Percentiles rank a stretch among this genome's conserved stretches.
Evolutionary conservation across 2,329 filamentous ascomycete genomes (phyloP).

Genomic region (Penicillium sp.): DNA sequence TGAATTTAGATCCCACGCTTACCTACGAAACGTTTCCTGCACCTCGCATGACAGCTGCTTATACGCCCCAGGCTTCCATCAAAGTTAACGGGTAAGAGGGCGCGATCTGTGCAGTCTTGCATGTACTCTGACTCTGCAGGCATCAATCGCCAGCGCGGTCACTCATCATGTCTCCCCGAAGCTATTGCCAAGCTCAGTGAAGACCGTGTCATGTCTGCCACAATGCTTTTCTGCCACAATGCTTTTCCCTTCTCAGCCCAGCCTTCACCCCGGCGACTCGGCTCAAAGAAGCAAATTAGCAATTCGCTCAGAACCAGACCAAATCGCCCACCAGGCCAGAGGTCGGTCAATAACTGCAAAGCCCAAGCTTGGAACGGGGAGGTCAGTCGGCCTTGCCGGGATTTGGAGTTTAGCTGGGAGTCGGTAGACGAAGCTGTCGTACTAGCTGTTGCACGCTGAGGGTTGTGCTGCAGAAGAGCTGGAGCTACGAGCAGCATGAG

Average conservation of each 20-base stretch:
- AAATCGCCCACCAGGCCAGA: background rate
- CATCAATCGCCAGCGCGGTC: background rate
- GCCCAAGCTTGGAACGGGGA: background rate
- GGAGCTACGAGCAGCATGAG: background rate
- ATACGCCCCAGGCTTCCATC: background rate
- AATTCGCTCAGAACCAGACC: no score
- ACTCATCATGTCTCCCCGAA: background rate
- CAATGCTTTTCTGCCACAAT: background rate
- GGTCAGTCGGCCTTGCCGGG: background rate
- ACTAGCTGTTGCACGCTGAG: slow-evolving; percentile 4
- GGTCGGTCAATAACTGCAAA: background rate
- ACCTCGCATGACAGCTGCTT: background rate
- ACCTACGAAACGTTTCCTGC: background rate
- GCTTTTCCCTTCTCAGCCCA: background rate
- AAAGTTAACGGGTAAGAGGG: background rate
- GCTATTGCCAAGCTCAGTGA: background rate
- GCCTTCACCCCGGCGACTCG: background rate
- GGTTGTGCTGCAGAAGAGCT: slow-evolving; percentile 1
- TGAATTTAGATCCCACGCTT: background rate
- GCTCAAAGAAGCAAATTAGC: background rate
- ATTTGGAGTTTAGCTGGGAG: background rate
- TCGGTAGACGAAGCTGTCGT: background rate
- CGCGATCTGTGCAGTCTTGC: background rate
- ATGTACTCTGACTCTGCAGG: background rate
- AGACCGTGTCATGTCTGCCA: background rate